phyloP scores from a whole-genome alignment of 805 yeast species.

The Yarrowia osloensis region DNA sequence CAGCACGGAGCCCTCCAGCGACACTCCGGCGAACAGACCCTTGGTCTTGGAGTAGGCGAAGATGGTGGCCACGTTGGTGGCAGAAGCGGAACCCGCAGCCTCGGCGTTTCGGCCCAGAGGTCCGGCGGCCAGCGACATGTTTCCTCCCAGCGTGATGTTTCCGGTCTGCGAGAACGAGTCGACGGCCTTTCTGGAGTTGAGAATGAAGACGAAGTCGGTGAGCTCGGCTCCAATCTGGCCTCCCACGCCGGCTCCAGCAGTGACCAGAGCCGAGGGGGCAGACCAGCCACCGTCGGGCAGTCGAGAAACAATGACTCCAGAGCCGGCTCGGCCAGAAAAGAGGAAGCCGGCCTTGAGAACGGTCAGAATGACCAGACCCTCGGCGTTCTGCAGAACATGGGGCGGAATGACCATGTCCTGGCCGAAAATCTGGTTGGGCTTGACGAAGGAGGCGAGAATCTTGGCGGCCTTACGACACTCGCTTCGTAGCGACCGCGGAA shows the following conservation, averaged over 20 bases:
- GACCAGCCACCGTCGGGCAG: slow-evolving; percentile 97
- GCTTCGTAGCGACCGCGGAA: slow-evolving; percentile 88
- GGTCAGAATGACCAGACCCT: slow-evolving; percentile 88
- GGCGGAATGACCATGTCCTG: slow-evolving; percentile 89
- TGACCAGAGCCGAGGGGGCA: slow-evolving; percentile 91
- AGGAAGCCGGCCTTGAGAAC: slow-evolving; percentile 96
- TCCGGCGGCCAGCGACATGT: slow-evolving; percentile 94
- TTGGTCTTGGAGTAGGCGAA: slow-evolving; percentile 94
- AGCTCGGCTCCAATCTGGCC: slow-evolving; percentile 96
- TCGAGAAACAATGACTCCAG: slow-evolving; percentile 92
- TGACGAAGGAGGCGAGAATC: slow-evolving; percentile 81
- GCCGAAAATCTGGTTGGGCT: slow-evolving; percentile 91
- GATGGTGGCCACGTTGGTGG: slow-evolving; percentile 83
- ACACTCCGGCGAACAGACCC: slow-evolving; percentile 96
- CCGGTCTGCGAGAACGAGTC: slow-evolving; percentile 93
- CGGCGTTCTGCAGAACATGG: slow-evolving; percentile 79
- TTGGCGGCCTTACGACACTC: slow-evolving; percentile 82
- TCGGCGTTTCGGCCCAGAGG: slow-evolving; percentile 97
- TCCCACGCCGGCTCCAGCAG: slow-evolving; percentile 99
- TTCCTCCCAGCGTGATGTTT: slow-evolving; percentile 92
- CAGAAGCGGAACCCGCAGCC: slow-evolving; percentile 92
- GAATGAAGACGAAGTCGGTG: slow-evolving; percentile 92
- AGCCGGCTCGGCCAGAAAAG: slow-evolving; percentile 96
- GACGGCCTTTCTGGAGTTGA: slow-evolving; percentile 85
- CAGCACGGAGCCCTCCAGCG: slow-evolving; percentile 93